These are phyloP conservation scores for Chaetomidium leptoderma DNA, from an alignment of 495 filamentous ascomycete species.

Conservation along the genomic window DNA sequence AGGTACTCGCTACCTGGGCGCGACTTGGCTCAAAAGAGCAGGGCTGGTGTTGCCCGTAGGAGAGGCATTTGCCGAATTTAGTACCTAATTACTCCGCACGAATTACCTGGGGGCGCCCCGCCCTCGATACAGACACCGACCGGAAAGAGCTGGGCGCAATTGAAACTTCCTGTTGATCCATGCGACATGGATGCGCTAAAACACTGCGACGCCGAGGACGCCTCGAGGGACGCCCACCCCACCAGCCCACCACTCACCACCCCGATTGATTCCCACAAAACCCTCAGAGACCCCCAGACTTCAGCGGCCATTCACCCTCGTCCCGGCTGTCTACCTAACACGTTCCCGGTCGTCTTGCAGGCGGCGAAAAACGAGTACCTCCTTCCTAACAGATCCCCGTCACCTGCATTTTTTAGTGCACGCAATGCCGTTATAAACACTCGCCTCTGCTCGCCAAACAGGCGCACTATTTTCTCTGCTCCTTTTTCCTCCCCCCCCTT, in stretches of 20 bases:
- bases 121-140: conserved; percentile 14
- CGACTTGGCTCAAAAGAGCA: background rate
- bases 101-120: conserved; percentile 11
- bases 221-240: no score
- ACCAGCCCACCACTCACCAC: conserved; percentile 12
- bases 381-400: conserved; percentile 2
- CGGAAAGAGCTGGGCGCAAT: conserved; percentile 6
- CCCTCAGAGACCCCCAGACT: conserved; percentile 21
- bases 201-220: background rate
- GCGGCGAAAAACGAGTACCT: background rate
- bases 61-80: conserved; percentile 14
- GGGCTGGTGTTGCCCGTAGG: conserved; percentile 1
- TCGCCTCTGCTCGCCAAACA: no score
- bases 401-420: background rate
- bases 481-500: conserved; percentile 11
- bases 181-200: conserved; percentile 4
- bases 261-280: conserved; percentile 17
- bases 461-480: conserved; percentile 10
- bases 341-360: conserved; percentile 10
- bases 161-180: conserved; percentile 18
- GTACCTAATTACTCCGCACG: conserved; percentile 5
- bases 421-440: conserved; percentile 18
- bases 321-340: no score
- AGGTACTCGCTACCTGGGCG: background rate
- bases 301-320: conserved; percentile 7